Evolutionary conservation across 208 protist species (phyloP), one percentile per base, ranked within the genome.

Genomic region (Trypanosoma mega): DNA sequence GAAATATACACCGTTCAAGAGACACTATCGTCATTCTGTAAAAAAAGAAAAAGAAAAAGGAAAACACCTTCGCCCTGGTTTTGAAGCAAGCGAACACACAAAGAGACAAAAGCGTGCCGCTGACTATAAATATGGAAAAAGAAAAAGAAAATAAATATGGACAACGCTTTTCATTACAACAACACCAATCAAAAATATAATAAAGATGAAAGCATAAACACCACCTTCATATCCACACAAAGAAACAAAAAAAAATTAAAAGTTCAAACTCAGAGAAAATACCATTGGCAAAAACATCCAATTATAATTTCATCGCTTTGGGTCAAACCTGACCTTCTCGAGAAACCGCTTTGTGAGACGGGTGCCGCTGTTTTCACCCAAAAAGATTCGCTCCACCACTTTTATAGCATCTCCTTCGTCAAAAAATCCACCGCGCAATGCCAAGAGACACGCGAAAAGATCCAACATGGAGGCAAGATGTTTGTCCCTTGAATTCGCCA

Each of bases 1-100:
- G 85, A 12, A 92, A 56, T 9, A 92, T 72, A 48, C 78, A 87
- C 18, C 77, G 73, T 65, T 75, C 72, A 31, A 89, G 58, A n/a
- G 72, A 37, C 2, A 71, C 59, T 18, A 54, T 36, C 16, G 57
- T 14, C 26, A 48, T 59, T 18, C 53, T 50, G 23, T 49, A 9
- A 9, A 23, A 26, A 20, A 9, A 26, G n/a, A n/a, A n/a, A n/a
- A n/a, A n/a, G n/a, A n/a, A n/a, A n/a, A n/a, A n/a, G n/a, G n/a
- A n/a, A n/a, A n/a, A 44, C 51, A 56, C 8, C 16, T 24, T 41
- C 36, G n/a, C n/a, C n/a, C n/a, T n/a, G n/a, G n/a, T n/a, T n/a
- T n/a, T n/a, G n/a, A n/a, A n/a, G n/a, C n/a, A n/a, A n/a, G n/a
- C n/a, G n/a, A n/a, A n/a, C n/a, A n/a, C n/a, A n/a, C n/a, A n/a